Conservation (phyloP, 805 yeast species). For the Nakazawaea wickerhamii region DNA sequence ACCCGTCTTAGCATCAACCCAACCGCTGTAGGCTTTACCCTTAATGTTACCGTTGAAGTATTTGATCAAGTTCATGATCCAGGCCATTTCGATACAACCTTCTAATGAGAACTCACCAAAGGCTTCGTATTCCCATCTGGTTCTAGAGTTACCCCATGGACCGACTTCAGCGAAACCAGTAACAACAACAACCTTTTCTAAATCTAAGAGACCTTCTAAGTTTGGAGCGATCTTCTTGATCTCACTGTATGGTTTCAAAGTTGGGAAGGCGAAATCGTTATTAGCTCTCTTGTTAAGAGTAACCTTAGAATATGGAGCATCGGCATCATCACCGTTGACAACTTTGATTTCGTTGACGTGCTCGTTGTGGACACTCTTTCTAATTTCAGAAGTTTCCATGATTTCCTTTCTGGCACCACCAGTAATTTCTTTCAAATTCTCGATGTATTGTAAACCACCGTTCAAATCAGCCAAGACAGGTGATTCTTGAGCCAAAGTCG, state of each 20-base stretch:
- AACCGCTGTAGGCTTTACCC: constrained; percentile 90
- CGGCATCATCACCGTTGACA: constrained; percentile 84
- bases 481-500: constrained; percentile 80
- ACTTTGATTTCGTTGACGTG: constrained; percentile 82
- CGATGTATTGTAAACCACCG: constrained; percentile 95
- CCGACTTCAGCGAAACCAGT: constrained; percentile 99
- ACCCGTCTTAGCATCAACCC: constrained; percentile 94
- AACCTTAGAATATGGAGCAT: constrained; percentile 74
- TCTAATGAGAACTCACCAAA: constrained; percentile 90
- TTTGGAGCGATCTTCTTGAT: constrained; percentile 65
- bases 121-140: constrained; percentile 99
- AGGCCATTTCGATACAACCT: constrained; percentile 98
- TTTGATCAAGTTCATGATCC: constrained; percentile 98
- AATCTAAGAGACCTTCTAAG: constrained; percentile 85
- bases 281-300: constrained; percentile 90
- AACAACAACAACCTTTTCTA: constrained; percentile 87
- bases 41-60: constrained; percentile 88
- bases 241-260: constrained; percentile 69
- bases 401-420: constrained; percentile 71
- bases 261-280: constrained; percentile 91
- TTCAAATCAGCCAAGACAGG: constrained; percentile 98
- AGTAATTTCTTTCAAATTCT: constrained; percentile 86
- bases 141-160: constrained; percentile 99
- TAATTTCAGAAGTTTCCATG: constrained; percentile 79
- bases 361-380: constrained; percentile 94